Evolutionary conservation across 352 stramenopile species (phyloP).

Genomic region (Phytophthora foliorum): DNA sequence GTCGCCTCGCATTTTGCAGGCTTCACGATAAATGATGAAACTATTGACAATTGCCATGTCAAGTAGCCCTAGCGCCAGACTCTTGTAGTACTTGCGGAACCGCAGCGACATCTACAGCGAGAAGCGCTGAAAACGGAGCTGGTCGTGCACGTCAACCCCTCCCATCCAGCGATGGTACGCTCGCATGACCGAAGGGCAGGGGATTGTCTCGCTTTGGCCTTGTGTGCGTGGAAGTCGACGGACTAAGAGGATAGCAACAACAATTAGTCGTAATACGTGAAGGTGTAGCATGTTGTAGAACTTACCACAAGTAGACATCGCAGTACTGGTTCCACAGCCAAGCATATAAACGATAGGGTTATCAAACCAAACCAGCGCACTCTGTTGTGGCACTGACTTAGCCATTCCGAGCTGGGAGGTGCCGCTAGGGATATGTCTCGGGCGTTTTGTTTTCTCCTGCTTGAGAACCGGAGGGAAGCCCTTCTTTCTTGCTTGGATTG

Average conservation of each 20-base stretch:
- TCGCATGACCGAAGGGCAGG: constrained; percentile 16
- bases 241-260: too few species aligned
- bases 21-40: not conserved
- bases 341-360: constrained; percentile 3
- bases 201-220: too few species aligned
- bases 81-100: constrained; percentile 4
- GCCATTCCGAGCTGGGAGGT: not conserved
- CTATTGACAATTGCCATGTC: constrained; percentile 1
- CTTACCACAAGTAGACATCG: constrained; percentile 5
- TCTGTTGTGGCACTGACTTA: not conserved
- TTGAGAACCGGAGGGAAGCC: not conserved
- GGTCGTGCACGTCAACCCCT: constrained; percentile 28
- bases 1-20: not conserved
- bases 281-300: too few species aligned
- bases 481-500: constrained; percentile 1
- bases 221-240: too few species aligned
- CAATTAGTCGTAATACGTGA: too few species aligned
- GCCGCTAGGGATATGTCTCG: not conserved
- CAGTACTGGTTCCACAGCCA: not conserved
- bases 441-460: not conserved
- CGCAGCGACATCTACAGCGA: constrained; percentile 1
- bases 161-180: constrained; percentile 21
- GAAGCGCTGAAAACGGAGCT: constrained; percentile 17
- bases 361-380: constrained; percentile 2
- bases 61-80: not conserved